These are phyloP conservation scores for Alternaria arborescens DNA, from an alignment of 2,329 filamentous ascomycete species.

Conservation along the genomic window DNA sequence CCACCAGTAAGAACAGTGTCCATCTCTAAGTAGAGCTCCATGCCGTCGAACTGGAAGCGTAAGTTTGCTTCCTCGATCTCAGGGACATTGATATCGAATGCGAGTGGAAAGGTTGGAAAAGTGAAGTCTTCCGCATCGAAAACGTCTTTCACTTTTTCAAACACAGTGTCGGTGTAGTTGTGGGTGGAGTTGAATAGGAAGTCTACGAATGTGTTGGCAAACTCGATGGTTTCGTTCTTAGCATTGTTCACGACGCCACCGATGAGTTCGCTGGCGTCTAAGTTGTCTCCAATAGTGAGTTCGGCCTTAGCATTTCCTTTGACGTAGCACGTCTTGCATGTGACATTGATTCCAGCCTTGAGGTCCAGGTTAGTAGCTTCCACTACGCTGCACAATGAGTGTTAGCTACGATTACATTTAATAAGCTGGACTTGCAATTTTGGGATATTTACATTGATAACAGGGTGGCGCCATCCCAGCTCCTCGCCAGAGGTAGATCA, in stretches of 20 bases:
- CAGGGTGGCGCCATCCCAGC: constrained; percentile 52
- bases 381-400: no score
- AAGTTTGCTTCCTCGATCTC: constrained; percentile 44
- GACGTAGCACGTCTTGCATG: constrained; percentile 62
- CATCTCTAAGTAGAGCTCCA: constrained; percentile 63
- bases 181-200: constrained; percentile 5
- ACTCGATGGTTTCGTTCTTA: constrained; percentile 23
- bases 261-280: constrained; percentile 49
- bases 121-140: constrained; percentile 30
- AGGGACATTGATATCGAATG: constrained; percentile 51
- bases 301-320: constrained; percentile 57
- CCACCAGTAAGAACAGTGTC: constrained; percentile 55
- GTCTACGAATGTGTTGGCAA: constrained; percentile 21
- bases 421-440: no score
- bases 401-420: no score
- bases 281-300: constrained; percentile 54
- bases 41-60: constrained; percentile 58
- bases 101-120: constrained; percentile 27
- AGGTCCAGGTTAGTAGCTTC: constrained; percentile 5
- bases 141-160: constrained; percentile 13
- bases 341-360: constrained; percentile 51
- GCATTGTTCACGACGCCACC: neutral
- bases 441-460: constrained; percentile 43
- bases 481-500: constrained; percentile 35
- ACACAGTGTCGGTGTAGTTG: no score